Evolutionary conservation across 352 stramenopile genomes (phyloP).

Genomic region (Phytopythium vexans): DNA sequence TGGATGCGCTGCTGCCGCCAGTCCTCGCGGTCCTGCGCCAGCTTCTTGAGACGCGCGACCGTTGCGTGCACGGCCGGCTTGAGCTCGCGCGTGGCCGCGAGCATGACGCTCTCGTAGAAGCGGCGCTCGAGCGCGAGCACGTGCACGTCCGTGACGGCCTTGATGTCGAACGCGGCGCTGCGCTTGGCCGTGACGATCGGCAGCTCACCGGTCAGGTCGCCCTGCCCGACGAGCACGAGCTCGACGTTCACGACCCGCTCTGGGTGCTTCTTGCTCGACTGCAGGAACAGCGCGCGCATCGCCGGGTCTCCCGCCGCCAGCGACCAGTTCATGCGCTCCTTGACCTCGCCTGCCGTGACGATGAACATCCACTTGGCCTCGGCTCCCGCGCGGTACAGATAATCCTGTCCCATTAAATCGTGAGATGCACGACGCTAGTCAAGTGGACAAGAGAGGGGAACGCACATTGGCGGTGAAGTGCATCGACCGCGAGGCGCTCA

Average conservation of each 20-base stretch:
- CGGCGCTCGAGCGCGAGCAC: constrained; percentile 57
- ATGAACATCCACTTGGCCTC: constrained; percentile 78
- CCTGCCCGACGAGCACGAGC: constrained; percentile 47
- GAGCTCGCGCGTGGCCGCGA: constrained; percentile 35
- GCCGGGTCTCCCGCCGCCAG: constrained; percentile 21
- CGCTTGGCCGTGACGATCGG: constrained; percentile 56
- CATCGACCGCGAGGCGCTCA: constrained; percentile 60
- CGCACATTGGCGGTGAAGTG: constrained; percentile 61
- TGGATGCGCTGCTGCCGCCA: constrained; percentile 71
- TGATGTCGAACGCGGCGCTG: constrained; percentile 57
- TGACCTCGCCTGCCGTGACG: constrained; percentile 60
- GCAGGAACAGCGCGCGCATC: constrained; percentile 22
- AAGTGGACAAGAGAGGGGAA: constrained; percentile 1
- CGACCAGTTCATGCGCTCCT: constrained; percentile 65
- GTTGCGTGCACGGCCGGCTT: constrained; percentile 40
- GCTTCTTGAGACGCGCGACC: constrained; percentile 37
- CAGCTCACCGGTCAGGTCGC: constrained; percentile 58
- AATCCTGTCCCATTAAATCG: constrained; percentile 32
- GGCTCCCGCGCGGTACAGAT: constrained; percentile 57
- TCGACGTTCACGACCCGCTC: constrained; percentile 78
- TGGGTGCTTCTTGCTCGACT: constrained; percentile 29
- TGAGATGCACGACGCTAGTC: neutral
- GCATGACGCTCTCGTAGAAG: constrained; percentile 58
- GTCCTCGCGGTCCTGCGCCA: constrained; percentile 59
- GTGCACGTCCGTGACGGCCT: constrained; percentile 61